Evolutionary conservation across 495 filamentous ascomycete species (phyloP), one percentile per base, ranked within the genome.

Genomic region (Hypoxylon trugodes): DNA sequence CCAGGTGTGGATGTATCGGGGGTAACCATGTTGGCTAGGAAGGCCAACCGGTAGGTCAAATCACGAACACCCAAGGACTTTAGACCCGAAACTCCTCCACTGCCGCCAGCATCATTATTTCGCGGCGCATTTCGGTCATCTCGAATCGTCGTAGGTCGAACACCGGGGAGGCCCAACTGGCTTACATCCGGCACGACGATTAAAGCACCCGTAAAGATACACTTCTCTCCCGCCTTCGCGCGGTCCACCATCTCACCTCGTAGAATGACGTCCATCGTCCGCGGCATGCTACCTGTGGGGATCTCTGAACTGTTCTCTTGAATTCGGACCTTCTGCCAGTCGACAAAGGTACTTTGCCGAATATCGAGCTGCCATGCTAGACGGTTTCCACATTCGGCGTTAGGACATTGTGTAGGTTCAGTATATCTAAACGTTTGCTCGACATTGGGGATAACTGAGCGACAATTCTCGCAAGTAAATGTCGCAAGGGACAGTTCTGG

Each of bases 271-370:
- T 99, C 95, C 87, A 99, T 92, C 3, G 95, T 99, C 36, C 95
- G 86, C 2, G 95, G 95, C 95, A 99, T 99, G 76, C 92, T 97
- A 35, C 95, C 95, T 1, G 95, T 99, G 0, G 95, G 95, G 42
- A 99, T 99, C 74, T 99, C 95, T 13, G 93, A 93, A 48, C 91
- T 95, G 73, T 97, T 98, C 77, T 99, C 95, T 74, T 99, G 95
- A 25, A 98, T 89, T 47, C 96, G 87, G 18, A 98, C 90, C 73
- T 98, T 98, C 65, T 99, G 95, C 95, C 95, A 99, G 76, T 99
- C 95, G 16, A 98, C 90, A 69, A 99, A 99, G 2, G 93, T 96
- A 72, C 93, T 97, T 74, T 97, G 95, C 38, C 92, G 85, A 71
- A 99, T 98, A 66, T 99, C 94, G 4, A 99, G 79, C 19, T 92